These are phyloP conservation scores for Ulvella scutata DNA, from an alignment of 139 green algal genomes.

Conservation along the genomic window DNA sequence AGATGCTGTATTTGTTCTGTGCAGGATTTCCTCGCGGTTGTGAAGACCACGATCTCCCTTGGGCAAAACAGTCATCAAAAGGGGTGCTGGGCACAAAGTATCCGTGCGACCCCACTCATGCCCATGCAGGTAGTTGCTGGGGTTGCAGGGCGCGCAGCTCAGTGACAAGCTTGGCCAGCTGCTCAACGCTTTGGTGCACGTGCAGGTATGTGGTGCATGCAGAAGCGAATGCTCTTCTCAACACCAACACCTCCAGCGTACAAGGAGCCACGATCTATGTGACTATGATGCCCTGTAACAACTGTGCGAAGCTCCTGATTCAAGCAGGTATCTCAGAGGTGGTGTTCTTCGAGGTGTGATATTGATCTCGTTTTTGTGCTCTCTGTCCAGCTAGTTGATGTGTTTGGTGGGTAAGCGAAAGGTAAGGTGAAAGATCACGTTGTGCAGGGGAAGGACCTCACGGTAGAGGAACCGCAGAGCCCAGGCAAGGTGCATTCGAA, in stretches of 20 bases:
- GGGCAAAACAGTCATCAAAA: constrained; percentile 50
- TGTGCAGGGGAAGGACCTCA: too few relatives aligned
- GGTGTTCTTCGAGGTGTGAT: constrained; percentile 62
- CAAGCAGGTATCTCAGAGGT: constrained; percentile 86
- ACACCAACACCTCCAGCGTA: constrained; percentile 59
- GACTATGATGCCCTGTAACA: constrained; percentile 98
- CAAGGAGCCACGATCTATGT: constrained; percentile 63
- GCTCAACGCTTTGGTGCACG: constrained; percentile 26
- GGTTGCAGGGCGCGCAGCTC: too few relatives aligned
- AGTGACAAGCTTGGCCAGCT: background rate
- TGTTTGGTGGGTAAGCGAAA: too few relatives aligned
- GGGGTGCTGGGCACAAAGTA: constrained; percentile 63
- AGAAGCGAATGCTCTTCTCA: constrained; percentile 95
- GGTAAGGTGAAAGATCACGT: too few relatives aligned
- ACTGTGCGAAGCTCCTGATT: constrained; percentile 98
- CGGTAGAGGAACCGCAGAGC: too few relatives aligned
- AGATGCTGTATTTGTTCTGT: too few relatives aligned
- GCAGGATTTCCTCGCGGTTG: constrained; percentile 81
- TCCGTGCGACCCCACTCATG: too few relatives aligned
- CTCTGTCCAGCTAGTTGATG: too few relatives aligned
- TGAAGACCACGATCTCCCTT: constrained; percentile 67
- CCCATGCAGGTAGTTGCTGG: too few relatives aligned
- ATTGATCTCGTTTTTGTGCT: too few relatives aligned
- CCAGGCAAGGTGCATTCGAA: too few relatives aligned
- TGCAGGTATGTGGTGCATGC: constrained; percentile 82